Evolutionary conservation across 495 filamentous ascomycete species (phyloP).

Genomic region (Chaetomium cochliodes): DNA sequence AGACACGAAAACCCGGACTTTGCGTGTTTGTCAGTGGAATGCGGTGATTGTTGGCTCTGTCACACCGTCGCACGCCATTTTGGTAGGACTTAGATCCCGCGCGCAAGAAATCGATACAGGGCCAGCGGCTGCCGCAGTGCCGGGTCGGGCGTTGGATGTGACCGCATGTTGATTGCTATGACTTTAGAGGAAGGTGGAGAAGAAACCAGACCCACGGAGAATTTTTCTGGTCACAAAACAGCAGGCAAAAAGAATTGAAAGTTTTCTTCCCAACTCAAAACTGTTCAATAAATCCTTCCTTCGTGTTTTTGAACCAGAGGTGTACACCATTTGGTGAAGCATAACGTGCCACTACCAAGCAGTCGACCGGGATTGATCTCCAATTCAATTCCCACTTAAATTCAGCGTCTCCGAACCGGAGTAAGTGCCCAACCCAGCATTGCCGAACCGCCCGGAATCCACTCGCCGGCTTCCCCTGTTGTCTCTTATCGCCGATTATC

Average conservation of each 20-base stretch:
- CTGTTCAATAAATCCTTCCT: not conserved
- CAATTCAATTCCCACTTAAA: not conserved
- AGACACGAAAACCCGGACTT: not conserved
- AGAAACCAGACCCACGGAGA: not conserved
- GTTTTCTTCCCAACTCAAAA: not conserved
- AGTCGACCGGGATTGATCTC: not conserved
- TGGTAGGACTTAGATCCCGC: not conserved
- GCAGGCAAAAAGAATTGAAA: not conserved
- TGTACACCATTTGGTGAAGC: not conserved
- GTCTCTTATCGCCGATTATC: not conserved
- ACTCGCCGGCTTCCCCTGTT: not conserved
- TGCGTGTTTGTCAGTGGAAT: not conserved
- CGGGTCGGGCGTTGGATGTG: not conserved
- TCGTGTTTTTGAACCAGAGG: not conserved
- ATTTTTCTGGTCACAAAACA: not conserved
- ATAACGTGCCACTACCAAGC: not conserved
- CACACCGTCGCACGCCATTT: not conserved
- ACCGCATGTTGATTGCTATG: not conserved
- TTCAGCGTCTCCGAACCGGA: not conserved
- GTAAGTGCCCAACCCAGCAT: not conserved
- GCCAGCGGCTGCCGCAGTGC: not conserved
- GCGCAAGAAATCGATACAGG: not conserved
- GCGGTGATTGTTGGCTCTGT: not conserved
- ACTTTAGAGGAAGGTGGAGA: conserved; percentile 1
- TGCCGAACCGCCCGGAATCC: not conserved